phyloP scores from a whole-genome alignment of 148 eudicot genomes.

The Silene latifolia region DNA sequence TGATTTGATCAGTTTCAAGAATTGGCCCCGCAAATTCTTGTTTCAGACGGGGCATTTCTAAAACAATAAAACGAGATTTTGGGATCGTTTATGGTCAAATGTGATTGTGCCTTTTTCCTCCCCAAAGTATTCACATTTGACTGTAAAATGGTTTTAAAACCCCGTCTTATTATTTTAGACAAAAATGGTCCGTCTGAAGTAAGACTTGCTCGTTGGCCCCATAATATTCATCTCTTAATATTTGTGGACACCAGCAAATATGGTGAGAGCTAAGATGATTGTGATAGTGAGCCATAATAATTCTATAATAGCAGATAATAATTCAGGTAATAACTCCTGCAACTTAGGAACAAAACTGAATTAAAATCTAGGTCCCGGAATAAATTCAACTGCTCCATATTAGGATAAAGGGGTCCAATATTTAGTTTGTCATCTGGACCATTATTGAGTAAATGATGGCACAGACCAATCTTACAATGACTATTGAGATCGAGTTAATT shows the following conservation, averaged over 20 bases:
- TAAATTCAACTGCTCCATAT: constrained; percentile 4
- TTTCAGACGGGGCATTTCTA: too few relatives aligned
- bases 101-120: too few relatives aligned
- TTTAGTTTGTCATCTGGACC: background rate
- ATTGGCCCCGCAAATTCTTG: too few relatives aligned
- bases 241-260: constrained; percentile 15
- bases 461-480: background rate
- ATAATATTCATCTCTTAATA: constrained; percentile 7
- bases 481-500: background rate
- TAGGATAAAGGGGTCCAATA: background rate
- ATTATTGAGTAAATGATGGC: background rate
- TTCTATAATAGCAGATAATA: background rate
- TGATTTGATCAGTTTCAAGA: constrained; percentile 1
- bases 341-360: constrained; percentile 10
- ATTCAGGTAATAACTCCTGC: constrained; percentile 8
- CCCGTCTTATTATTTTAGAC: too few relatives aligned
- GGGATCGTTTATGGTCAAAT: too few relatives aligned
- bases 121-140: too few relatives aligned
- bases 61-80: too few relatives aligned
- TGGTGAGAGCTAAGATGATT: background rate
- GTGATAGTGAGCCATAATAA: constrained; percentile 6
- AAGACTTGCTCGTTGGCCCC: too few relatives aligned
- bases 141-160: too few relatives aligned
- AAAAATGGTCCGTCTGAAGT: too few relatives aligned
- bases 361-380: constrained; percentile 3